Evolutionary conservation across 345 rosid genomes (phyloP), one percentile per base, ranked within the genome.

Genomic region (Syzygium oleosum): DNA sequence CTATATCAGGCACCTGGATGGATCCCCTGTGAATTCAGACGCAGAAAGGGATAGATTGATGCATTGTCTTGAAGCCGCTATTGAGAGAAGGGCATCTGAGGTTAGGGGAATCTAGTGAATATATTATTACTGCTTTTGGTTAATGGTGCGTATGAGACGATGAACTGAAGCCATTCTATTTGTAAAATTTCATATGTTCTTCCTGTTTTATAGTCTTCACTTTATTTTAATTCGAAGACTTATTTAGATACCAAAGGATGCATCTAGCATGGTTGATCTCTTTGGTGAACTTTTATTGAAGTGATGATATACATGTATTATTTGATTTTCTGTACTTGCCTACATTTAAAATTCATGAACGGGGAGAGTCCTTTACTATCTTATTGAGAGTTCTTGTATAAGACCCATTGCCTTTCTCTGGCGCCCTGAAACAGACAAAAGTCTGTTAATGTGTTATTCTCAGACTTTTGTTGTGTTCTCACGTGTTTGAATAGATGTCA

Each of bases 61-160:
- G 85, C 97, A 96, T 77, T 98, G 99, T 89, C 96, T 98, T 55
- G 96, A 95, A 93, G 99, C 99, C 54, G 99, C 99, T 55, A 94
- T 98, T 86, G 93, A 95, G 89, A 94, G 99, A 91, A 92, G 99
- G 92, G 98, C 95, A 9, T 98, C 98, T 80, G 98, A 96, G 96
- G 99, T 95, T 56, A 86, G 90, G 59, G 12, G 84, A 59, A 41
- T 41, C 65, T 13, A 12, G 46, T 13, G 21, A 84, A 12, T 46
- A 31, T 34, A 84, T 84, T 55, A 31, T 55, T 15, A 58, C 51
- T 27, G 46, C 80, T 73, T 17, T 22, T 4, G 49, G 6, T 73
- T 19, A 19, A 34, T 34, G 49, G 46, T 34, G 80, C 46, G 19
- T 9, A 34, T 65, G 78, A 65, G 79, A 68, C 11, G 13, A 34